Conservation (phyloP, 2,329 filamentous ascomycete species). For the Zymoseptoria tritici region DNA sequence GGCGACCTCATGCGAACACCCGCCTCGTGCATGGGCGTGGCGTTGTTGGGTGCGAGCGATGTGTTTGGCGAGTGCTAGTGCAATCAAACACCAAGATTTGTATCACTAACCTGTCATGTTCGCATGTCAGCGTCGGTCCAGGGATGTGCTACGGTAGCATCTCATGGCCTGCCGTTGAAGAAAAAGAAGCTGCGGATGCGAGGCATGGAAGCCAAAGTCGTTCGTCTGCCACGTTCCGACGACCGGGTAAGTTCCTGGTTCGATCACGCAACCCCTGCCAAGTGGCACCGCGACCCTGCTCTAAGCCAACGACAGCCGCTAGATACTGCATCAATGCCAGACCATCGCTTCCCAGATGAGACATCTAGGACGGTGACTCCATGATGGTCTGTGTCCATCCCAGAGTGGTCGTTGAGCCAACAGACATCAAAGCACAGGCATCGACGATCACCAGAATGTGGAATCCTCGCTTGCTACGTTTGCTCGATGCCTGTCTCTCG, state of each 20-base stretch:
- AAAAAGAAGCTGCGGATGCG: background rate
- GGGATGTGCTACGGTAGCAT: background rate
- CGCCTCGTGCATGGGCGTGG: background rate
- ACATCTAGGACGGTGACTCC: background rate
- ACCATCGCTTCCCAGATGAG: background rate
- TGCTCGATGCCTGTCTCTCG: background rate
- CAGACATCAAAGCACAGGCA: background rate
- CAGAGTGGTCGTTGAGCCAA: background rate
- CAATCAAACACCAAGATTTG: background rate
- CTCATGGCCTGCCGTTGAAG: background rate
- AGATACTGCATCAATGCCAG: background rate
- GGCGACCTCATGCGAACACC: background rate
- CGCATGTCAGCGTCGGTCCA: background rate
- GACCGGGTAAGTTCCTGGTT: background rate
- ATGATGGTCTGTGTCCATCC: background rate
- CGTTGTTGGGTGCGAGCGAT: background rate
- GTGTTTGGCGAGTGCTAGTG: background rate
- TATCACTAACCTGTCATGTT: background rate
- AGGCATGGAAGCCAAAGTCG: background rate
- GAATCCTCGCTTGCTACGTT: background rate
- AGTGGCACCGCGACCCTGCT: background rate
- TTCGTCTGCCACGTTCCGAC: background rate
- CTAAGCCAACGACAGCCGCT: background rate
- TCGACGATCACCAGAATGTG: background rate
- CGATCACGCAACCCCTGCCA: background rate